phyloP scores from a whole-genome alignment of 2,329 filamentous ascomycete species.

The Myriosclerotinia scirpicola region DNA sequence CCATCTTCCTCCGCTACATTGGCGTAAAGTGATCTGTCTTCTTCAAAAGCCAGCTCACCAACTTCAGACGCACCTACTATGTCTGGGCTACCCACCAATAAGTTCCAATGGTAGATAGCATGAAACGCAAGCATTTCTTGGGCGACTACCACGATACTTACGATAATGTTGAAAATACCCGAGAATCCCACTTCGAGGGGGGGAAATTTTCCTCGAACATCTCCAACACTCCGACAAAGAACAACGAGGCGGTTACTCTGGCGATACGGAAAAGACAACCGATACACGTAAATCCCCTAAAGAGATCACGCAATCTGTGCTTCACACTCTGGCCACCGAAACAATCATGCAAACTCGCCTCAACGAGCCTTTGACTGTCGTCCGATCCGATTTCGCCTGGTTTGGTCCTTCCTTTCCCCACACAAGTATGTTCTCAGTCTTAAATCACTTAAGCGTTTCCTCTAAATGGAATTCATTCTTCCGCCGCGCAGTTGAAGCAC shows the following conservation, averaged over 20 bases:
- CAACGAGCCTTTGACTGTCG: conserved; percentile 49
- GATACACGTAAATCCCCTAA: conserved; percentile 46
- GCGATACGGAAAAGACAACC: conserved; percentile 28
- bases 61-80: conserved; percentile 17
- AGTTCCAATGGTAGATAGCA: conserved; percentile 36
- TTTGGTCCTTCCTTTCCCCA: conserved; percentile 61
- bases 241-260: conserved; percentile 28
- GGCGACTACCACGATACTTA: conserved; percentile 22
- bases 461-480: conserved; percentile 60
- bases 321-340: conserved; percentile 57
- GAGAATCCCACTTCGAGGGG: conserved; percentile 47
- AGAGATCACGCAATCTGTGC: conserved; percentile 54
- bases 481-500: conserved; percentile 56
- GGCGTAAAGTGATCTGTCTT: conserved; percentile 49
- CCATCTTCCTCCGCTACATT: conserved; percentile 54
- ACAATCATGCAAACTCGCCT: conserved; percentile 44
- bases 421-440: conserved; percentile 54
- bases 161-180: conserved; percentile 41
- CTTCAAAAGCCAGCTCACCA: conserved; percentile 45
- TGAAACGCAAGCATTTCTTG: conserved; percentile 49
- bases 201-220: conserved; percentile 55
- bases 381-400: conserved; percentile 59
- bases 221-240: conserved; percentile 47
- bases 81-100: conserved; percentile 35
- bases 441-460: conserved; percentile 60